Base-by-base conservation (phyloP, 257 asterid species). In the Ballota nigra region DNA sequence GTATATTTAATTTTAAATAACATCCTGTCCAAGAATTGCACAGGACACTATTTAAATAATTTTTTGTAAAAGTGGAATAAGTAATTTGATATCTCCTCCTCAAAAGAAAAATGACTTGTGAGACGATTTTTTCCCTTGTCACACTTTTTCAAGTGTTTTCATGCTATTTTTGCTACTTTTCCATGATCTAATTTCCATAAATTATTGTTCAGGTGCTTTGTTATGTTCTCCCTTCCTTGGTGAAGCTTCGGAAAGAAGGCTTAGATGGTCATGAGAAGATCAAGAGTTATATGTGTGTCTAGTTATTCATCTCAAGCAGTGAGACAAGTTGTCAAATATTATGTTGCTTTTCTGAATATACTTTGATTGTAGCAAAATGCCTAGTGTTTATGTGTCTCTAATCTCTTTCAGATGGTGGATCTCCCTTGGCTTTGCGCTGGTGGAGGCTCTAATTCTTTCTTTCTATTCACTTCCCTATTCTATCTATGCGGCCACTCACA, bases 241-340 rank as follows among this genome's bases (percentile, higher is more conserved):
- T 92, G 88, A 95, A 95, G 90, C 86, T 95, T 80, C 88, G 99
- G 76, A 95, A 95, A 85, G 99, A 95, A 85, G 99, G 99, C 81
- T 88, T 95, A 82, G 98, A 92, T 82, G 99, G 95, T 69, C 96
- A 95, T 28, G 99, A 95, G 87, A 95, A 92, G 96, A 95, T 95
- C 85, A 95, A 95, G 92, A 83, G 97, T 83, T 95, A 95, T 95
- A 95, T 95, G 99, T 95, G 91, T 86, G 99, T 92, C 82, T 88
- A 84, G 82, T 85, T 88, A 76, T 82, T 83, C 85, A 80, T 85
- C 79, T 86, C 87, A 83, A 88, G 86, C 95, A 83, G 90, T 85
- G 95, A 85, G 92, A 89, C 77, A 67, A 81, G 74, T 80, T 70
- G 62, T 57, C 53, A 65, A 60, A 63, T 79, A 74, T 40, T 51